Conservation (phyloP, 352 stramenopile genomes). For the Pythium brachiatum region DNA sequence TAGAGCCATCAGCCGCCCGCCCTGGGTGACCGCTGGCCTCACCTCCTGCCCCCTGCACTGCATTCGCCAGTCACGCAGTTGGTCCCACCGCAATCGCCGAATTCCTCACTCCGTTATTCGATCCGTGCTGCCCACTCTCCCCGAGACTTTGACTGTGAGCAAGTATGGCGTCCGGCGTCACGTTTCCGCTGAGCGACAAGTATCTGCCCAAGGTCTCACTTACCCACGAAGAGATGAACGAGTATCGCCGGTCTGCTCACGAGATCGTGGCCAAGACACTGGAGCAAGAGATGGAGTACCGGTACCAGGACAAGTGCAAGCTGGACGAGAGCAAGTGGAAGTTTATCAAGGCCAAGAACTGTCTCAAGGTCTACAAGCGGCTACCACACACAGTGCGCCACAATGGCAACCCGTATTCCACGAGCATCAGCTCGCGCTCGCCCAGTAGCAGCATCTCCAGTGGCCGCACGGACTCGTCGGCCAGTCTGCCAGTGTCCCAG, state of each 20-base stretch:
- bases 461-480: neutral
- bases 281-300: constrained; percentile 40
- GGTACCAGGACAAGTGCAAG: constrained; percentile 11
- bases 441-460: constrained; percentile 25
- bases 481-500: neutral
- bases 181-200: constrained; percentile 24
- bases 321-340: constrained; percentile 33
- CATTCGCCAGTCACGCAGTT: too few relatives aligned
- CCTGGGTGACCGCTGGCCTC: neutral
- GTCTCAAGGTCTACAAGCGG: constrained; percentile 24
- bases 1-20: neutral
- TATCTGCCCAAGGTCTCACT: constrained; percentile 28
- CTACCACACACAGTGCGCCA: neutral
- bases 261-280: constrained; percentile 46
- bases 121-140: neutral
- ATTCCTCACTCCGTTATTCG: neutral
- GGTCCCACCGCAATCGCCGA: neutral
- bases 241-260: constrained; percentile 32
- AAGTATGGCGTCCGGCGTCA: constrained; percentile 12
- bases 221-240: constrained; percentile 27
- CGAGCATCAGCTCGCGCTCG: constrained; percentile 5
- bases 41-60: too few relatives aligned
- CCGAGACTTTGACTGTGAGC: neutral
- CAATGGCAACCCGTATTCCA: neutral
- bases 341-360: constrained; percentile 26